Conservation (phyloP, 2,329 filamentous ascomycete species). For the Fusarium brevicatenulatum region DNA sequence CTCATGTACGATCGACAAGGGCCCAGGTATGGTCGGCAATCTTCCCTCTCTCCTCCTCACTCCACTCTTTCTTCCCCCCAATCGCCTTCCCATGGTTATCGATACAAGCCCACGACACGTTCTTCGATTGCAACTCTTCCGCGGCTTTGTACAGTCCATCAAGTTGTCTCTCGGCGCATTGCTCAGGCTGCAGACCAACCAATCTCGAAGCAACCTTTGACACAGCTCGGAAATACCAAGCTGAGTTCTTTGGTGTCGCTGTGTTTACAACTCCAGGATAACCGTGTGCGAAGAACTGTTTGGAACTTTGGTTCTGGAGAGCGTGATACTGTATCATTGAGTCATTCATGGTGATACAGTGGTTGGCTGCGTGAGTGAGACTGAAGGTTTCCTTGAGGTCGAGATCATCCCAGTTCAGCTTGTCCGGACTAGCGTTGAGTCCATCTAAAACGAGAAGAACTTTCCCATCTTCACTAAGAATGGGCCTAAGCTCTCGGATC, state of each 20-base stretch:
- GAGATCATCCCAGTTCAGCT: constrained; percentile 53
- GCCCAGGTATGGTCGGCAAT: constrained; percentile 48
- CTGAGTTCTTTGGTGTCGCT: background rate
- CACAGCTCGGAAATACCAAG: constrained; percentile 40
- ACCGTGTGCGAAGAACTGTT: constrained; percentile 52
- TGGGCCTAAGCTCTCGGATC: constrained; percentile 52
- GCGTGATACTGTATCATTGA: constrained; percentile 50
- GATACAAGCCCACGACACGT: constrained; percentile 43
- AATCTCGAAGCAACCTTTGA: constrained; percentile 46
- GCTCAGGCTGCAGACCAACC: constrained; percentile 40
- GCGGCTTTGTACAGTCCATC: constrained; percentile 31
- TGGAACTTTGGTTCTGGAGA: background rate
- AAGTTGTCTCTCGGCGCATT: constrained; percentile 44
- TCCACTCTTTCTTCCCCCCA: constrained; percentile 41
- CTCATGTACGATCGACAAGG: background rate
- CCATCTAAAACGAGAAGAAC: constrained; percentile 54
- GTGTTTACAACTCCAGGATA: constrained; percentile 52
- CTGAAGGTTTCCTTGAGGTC: constrained; percentile 50
- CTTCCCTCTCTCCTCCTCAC: constrained; percentile 42
- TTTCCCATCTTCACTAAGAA: constrained; percentile 48
- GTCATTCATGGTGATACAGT: constrained; percentile 54
- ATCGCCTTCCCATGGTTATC: constrained; percentile 44
- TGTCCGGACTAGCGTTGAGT: constrained; percentile 43
- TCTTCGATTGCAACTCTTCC: constrained; percentile 18
- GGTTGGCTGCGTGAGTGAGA: constrained; percentile 47